These are phyloP conservation scores for Trametes coccinea DNA, from an alignment of 768 basidiomycete species.

Conservation along the genomic window DNA sequence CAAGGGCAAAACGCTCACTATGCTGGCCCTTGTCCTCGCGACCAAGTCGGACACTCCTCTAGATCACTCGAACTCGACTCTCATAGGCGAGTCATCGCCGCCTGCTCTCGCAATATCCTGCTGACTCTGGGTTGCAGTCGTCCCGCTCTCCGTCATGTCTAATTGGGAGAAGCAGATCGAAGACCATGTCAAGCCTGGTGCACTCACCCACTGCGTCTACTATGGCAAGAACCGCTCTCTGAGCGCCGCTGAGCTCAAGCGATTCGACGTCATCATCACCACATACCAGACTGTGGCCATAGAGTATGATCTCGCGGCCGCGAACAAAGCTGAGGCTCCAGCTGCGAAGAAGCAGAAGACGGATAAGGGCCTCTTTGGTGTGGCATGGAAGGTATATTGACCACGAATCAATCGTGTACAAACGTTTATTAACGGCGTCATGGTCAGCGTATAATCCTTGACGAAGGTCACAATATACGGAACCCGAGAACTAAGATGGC, in stretches of 20 bases:
- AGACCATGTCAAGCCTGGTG: slow-evolving; percentile 63
- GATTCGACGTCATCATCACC: slow-evolving; percentile 78
- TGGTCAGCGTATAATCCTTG: slow-evolving; percentile 70
- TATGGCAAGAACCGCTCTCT: slow-evolving; percentile 69
- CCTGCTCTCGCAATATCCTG: background rate
- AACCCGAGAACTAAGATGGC: slow-evolving; percentile 89
- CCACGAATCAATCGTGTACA: too few species aligned
- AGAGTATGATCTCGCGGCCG: slow-evolving; percentile 41
- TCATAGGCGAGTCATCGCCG: slow-evolving; percentile 60
- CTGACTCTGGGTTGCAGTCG: slow-evolving; percentile 46
- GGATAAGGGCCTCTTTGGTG: slow-evolving; percentile 58
- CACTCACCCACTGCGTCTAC: slow-evolving; percentile 61
- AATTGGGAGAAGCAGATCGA: slow-evolving; percentile 87
- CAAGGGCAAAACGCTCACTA: slow-evolving; percentile 89
- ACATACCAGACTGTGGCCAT: slow-evolving; percentile 75
- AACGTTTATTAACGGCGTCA: background rate
- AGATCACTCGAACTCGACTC: slow-evolving; percentile 64
- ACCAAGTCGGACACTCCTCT: slow-evolving; percentile 65
- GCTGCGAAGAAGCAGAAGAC: slow-evolving; percentile 63
- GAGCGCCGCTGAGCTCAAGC: slow-evolving; percentile 56
- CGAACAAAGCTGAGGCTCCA: slow-evolving; percentile 30
- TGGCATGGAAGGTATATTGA: slow-evolving; percentile 75
- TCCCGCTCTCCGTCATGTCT: slow-evolving; percentile 79
- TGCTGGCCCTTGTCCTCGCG: slow-evolving; percentile 77
- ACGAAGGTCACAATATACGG: slow-evolving; percentile 87